These are phyloP conservation scores for Penicillium hordei DNA, from an alignment of 2,329 filamentous ascomycete species.

Conservation along the genomic window DNA sequence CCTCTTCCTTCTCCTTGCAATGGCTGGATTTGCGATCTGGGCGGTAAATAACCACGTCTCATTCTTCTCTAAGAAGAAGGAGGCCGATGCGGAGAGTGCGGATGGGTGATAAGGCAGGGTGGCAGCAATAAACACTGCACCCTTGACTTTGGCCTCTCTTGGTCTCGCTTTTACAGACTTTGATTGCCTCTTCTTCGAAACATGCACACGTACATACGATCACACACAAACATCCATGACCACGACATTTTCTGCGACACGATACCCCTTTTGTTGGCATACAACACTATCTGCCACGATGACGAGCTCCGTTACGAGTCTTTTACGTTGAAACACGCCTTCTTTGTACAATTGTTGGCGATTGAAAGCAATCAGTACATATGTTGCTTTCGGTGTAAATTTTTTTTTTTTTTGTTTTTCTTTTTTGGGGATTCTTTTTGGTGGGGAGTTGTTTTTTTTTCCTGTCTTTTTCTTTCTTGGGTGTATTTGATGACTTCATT, in stretches of 20 bases:
- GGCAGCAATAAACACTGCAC: neutral
- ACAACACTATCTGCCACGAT: neutral
- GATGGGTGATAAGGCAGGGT: constrained; percentile 17
- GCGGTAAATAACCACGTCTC: constrained; percentile 35
- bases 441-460: neutral
- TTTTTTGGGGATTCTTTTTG: neutral
- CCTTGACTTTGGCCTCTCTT: neutral
- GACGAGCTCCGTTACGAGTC: neutral
- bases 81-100: constrained; percentile 35
- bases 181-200: neutral
- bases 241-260: constrained; percentile 7
- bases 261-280: constrained; percentile 7
- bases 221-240: constrained; percentile 1
- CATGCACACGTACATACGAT: neutral
- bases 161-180: neutral
- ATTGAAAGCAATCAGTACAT: neutral
- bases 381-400: constrained; percentile 4
- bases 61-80: constrained; percentile 31
- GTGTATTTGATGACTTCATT: constrained; percentile 1
- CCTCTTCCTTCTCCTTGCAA: constrained; percentile 48
- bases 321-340: constrained; percentile 4
- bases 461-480: neutral
- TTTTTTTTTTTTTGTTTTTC: neutral
- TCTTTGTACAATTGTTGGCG: constrained; percentile 2
- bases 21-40: constrained; percentile 42